Evolutionary conservation across 2,329 filamentous ascomycete genomes (phyloP), one percentile per base, ranked within the genome.

Genomic region (Microsporum audouinii): DNA sequence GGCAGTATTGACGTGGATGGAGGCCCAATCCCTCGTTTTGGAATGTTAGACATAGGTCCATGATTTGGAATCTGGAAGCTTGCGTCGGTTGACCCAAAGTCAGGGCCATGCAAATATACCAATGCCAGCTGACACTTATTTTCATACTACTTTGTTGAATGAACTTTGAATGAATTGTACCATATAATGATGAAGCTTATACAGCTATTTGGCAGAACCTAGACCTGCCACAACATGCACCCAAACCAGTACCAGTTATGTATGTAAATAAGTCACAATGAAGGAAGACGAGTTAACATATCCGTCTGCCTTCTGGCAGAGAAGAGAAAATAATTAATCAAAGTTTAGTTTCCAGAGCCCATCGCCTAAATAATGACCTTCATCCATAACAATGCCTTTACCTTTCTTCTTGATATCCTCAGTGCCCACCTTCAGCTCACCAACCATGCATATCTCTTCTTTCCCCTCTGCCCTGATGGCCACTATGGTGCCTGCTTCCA

Each of bases 401-500:
- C 90, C 91, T 78, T 92, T 92, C 66, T 85, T 86, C 82, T 94
- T 96, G 73, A 96, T 91, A 75, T 96, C 91, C 74, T 87, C 86
- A 0, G 94, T 96, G 2, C 91, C 88, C 70, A 87, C 84, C 69
- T 89, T 90, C 71, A 99, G 72, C 65, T 88, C 79, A 0, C 94
- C 94, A 0, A 99, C 87, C 61, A 95, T 84, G 74, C 91, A 96
- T 4, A 91, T 89, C 77, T 92, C 86, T 68, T 88, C 84, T 79
- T 99, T 99, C 5, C 94, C 94, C 80, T 99, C 94, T 0, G 94
- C 91, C 78, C 86, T 86, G 17, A 99, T 83, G 3, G 92, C 89
- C 5, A 96, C 94, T 1, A 94, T 87, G 71, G 89, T 84, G 0
- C 92, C 94, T 70, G 87, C 85, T 65, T 84, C 81, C 65, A 96